Conservation (phyloP, 1,284 basidiomycete species). For the Mycena sp. region DNA sequence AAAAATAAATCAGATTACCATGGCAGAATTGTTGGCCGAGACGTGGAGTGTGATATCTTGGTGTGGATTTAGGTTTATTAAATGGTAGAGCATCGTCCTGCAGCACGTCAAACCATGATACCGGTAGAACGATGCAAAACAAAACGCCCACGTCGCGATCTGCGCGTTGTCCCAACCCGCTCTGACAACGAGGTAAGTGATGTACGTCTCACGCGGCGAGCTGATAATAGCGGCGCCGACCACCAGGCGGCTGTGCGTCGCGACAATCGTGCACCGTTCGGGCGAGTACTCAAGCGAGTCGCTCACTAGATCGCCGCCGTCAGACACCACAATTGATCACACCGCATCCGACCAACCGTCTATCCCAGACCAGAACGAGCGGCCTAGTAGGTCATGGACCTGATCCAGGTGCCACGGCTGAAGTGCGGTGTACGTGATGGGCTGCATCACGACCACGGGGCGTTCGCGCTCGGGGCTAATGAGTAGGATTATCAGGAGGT, state of each 20-base stretch:
- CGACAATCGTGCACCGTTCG: slow-evolving; percentile 76
- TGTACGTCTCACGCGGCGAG: slow-evolving; percentile 82
- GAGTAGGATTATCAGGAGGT: slow-evolving; percentile 11
- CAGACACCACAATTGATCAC: slow-evolving; percentile 7
- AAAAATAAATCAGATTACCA: slow-evolving; percentile 55
- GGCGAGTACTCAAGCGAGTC: slow-evolving; percentile 74
- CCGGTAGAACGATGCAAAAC: slow-evolving; percentile 7
- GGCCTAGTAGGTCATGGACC: slow-evolving; percentile 71
- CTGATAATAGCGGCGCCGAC: slow-evolving; percentile 77
- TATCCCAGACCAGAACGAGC: slow-evolving; percentile 79
- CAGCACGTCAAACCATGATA: neutral
- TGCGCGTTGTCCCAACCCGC: slow-evolving; percentile 81
- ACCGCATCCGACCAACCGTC: slow-evolving; percentile 56
- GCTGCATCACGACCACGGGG: slow-evolving; percentile 50
- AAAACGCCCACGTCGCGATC: slow-evolving; percentile 70
- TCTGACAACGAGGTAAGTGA: slow-evolving; percentile 79
- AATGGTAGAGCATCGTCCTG: slow-evolving; percentile 80
- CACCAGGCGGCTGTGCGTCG: slow-evolving; percentile 73
- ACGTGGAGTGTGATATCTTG: slow-evolving; percentile 83
- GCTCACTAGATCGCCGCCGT: slow-evolving; percentile 55
- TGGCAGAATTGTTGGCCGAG: slow-evolving; percentile 80
- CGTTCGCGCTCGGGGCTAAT: slow-evolving; percentile 64
- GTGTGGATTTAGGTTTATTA: slow-evolving; percentile 73
- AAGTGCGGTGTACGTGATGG: slow-evolving; percentile 72
- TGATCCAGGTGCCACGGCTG: slow-evolving; percentile 68